These are phyloP conservation scores for Claviceps purpurea DNA, from an alignment of 2,329 filamentous ascomycete genomes.

Conservation along the genomic window DNA sequence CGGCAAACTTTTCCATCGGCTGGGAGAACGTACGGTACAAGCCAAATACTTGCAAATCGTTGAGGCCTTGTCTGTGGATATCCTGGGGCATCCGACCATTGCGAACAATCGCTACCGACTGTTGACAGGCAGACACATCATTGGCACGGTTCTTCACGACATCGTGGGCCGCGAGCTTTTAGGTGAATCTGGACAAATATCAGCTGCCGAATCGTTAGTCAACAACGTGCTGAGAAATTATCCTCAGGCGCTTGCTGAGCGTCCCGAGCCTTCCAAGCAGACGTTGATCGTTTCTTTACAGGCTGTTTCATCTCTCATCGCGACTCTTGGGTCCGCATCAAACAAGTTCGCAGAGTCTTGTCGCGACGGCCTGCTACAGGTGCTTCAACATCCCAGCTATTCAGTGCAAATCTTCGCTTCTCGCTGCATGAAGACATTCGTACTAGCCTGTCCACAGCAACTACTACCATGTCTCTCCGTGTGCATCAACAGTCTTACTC, in stretches of 20 bases:
- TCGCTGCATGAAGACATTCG: conserved; percentile 73
- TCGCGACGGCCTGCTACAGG: conserved; percentile 76
- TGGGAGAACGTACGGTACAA: conserved; percentile 77
- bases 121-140: conserved; percentile 70
- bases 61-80: conserved; percentile 64
- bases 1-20: conserved; percentile 59
- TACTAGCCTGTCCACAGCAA: conserved; percentile 83
- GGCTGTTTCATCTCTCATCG: conserved; percentile 65
- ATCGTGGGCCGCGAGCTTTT: conserved; percentile 70
- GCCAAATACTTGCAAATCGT: conserved; percentile 69
- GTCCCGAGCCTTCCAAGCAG: conserved; percentile 78
- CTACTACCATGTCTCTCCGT: conserved; percentile 83
- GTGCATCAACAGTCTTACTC: conserved; percentile 87
- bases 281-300: conserved; percentile 67
- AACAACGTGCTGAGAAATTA: conserved; percentile 91
- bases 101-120: conserved; percentile 78
- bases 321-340: conserved; percentile 68
- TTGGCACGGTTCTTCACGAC: conserved; percentile 72
- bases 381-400: conserved; percentile 89
- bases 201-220: conserved; percentile 67
- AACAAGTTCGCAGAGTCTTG: conserved; percentile 68
- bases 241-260: conserved; percentile 75
- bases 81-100: conserved; percentile 65
- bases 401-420: conserved; percentile 88
- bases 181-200: conserved; percentile 77